These are phyloP conservation scores for Russula sp. DNA, from an alignment of 768 basidiomycete species.

Conservation along the genomic window DNA sequence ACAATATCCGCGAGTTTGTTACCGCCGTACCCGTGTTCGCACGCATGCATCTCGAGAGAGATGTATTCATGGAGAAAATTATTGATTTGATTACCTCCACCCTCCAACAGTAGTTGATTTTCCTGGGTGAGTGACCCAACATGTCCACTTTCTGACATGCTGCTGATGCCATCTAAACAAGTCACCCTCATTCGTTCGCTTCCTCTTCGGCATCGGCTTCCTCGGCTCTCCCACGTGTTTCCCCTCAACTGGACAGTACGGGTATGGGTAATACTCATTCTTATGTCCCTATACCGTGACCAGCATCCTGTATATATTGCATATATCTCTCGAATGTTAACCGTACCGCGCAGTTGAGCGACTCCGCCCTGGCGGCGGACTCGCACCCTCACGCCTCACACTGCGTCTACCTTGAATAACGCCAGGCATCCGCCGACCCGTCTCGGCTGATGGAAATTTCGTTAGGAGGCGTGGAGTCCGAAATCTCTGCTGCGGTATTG, in stretches of 20 bases:
- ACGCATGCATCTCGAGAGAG: not conserved
- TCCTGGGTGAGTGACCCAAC: not conserved
- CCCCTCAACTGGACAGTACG: not conserved
- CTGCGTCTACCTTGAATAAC: too few species aligned
- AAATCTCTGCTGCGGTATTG: too few species aligned
- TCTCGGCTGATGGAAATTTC: too few species aligned
- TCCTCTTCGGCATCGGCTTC: not conserved
- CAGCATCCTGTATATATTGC: too few species aligned
- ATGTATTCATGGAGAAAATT: not conserved
- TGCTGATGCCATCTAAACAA: not conserved
- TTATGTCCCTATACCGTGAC: not conserved
- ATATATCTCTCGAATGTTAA: not conserved
- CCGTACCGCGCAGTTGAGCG: not conserved
- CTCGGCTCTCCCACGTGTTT: not conserved
- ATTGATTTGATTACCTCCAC: not conserved
- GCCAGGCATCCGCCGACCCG: too few species aligned
- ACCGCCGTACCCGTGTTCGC: not conserved
- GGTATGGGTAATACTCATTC: not conserved
- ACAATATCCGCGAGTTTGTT: not conserved
- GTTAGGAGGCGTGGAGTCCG: too few species aligned
- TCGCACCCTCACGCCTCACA: too few species aligned
- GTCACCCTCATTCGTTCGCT: not conserved
- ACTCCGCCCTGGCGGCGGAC: not conserved
- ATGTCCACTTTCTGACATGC: not conserved
- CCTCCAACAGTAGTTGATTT: not conserved